phyloP scores from a whole-genome alignment of 2,329 filamentous ascomycete species.

The Seiridium unicorne region DNA sequence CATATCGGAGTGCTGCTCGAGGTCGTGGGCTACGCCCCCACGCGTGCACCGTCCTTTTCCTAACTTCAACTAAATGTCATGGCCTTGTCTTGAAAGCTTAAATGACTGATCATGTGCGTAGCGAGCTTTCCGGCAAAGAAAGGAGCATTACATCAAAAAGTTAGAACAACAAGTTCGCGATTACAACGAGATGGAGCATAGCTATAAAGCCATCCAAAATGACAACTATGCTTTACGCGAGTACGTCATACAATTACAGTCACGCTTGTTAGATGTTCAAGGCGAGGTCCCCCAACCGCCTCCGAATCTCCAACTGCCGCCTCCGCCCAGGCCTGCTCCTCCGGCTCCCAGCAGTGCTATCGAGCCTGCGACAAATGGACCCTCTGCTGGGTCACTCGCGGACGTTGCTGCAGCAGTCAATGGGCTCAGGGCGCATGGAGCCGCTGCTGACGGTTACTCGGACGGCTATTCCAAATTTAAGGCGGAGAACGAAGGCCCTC shows the following conservation, averaged over 20 bases:
- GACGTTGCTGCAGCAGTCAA: slow-evolving; percentile 32
- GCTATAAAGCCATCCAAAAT: slow-evolving; percentile 75
- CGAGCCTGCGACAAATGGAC: slow-evolving; percentile 12
- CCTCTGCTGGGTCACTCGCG: slow-evolving; percentile 28
- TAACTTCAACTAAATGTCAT: neutral
- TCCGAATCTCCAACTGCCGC: slow-evolving; percentile 70
- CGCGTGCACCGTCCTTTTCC: no score
- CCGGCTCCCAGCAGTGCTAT: neutral
- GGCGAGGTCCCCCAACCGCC: slow-evolving; percentile 84
- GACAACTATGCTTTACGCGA: slow-evolving; percentile 91
- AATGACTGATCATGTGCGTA: slow-evolving; percentile 34
- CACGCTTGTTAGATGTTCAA: slow-evolving; percentile 77
- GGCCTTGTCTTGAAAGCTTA: neutral
- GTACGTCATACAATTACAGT: slow-evolving; percentile 89
- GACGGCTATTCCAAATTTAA: slow-evolving; percentile 32
- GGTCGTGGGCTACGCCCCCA: no score
- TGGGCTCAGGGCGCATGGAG: slow-evolving; percentile 25
- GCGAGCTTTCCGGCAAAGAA: slow-evolving; percentile 95
- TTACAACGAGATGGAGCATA: slow-evolving; percentile 70
- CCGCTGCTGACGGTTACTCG: slow-evolving; percentile 18
- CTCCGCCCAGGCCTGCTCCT: slow-evolving; percentile 23
- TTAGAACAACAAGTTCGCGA: slow-evolving; percentile 91
- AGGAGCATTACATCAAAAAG: slow-evolving; percentile 97
- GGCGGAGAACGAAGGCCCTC: slow-evolving; percentile 34
- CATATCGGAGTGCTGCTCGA: no score